Evolutionary conservation across 441 rosid species (phyloP), one percentile per base, ranked within the genome.

Genomic region (Aleurites moluccanus): DNA sequence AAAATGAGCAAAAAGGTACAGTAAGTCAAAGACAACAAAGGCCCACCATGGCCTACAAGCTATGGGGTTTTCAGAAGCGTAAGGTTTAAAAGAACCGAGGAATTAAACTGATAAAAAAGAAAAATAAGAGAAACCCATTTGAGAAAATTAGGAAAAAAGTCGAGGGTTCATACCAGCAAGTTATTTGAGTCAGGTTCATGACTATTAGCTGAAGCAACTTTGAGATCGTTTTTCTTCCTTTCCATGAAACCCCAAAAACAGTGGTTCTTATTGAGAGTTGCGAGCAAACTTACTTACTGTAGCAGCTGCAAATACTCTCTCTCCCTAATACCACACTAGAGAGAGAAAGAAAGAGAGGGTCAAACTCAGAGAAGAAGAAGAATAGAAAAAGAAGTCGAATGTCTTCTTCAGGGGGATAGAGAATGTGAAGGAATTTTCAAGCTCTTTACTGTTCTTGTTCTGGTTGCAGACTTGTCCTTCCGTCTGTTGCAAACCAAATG

Each of bases 211-310:
- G 76, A 38, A 53, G 40, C 52, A 64, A 74, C n/a, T n/a, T 69
- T 79, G 35, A 60, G 27, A 56, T 75, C 79, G 45, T 77, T 80
- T 61, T 70, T 80, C 73, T 72, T 77, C 75, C 72, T 77, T 64
- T 79, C 85, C 83, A 84, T 84, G 47, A 64, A 67, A 71, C 16
- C 57, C 59, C 67, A 52, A 27, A 18, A 33, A 3, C 1, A 25
- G 21, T 25, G 15, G 16, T 23, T 65, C 30, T 42, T n/a, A 0
- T 42, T 10, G 15, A 45, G 50, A 45, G 16, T 10, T 14, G 4
- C 13, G 50, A 45, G 50, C 50, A 2, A 10, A 9, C 2, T 52
- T 16, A 3, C 57, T 20, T 20, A 52, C 57, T 16, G n/a, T 20
- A 4, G 10, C 6, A 4, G 10, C 6, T 52, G 23, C 9, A 53